phyloP scores from a whole-genome alignment of 2,329 filamentous ascomycete species.

The Diaporthe australafricana region DNA sequence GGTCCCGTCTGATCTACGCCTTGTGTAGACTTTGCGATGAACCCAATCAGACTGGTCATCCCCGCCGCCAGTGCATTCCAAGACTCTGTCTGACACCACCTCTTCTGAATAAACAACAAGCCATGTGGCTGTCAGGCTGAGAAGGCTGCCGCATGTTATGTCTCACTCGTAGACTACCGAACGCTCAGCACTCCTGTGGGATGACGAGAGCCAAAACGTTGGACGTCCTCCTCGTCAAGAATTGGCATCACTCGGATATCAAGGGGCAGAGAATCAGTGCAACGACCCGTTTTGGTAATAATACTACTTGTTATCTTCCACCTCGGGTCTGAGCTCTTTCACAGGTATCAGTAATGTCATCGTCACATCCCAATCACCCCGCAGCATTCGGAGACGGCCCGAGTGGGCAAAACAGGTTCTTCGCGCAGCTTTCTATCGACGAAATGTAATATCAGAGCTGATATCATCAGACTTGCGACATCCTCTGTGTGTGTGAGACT shows the following conservation, averaged over 20 bases:
- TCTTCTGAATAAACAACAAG: neutral
- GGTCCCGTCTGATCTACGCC: neutral
- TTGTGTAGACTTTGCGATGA: neutral
- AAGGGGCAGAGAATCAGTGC: neutral
- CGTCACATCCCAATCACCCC: slow-evolving; percentile 17
- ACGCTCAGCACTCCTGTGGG: neutral
- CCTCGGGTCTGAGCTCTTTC: neutral
- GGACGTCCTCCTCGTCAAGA: neutral
- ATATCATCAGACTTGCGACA: slow-evolving; percentile 8
- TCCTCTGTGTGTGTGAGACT: neutral
- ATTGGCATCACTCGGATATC: neutral
- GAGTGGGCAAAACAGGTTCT: slow-evolving; percentile 21
- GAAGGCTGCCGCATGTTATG: neutral
- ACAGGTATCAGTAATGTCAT: neutral
- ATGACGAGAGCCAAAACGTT: neutral
- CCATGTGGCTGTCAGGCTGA: neutral
- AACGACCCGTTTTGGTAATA: neutral
- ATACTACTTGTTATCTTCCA: neutral
- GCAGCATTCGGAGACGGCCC: slow-evolving; percentile 8
- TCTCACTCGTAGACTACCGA: neutral
- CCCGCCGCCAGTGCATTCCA: too few species aligned
- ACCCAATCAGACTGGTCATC: neutral
- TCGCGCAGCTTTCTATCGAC: neutral
- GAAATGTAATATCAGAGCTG: slow-evolving; percentile 20
- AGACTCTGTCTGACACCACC: neutral